phyloP scores from a whole-genome alignment of 2,329 filamentous ascomycete genomes.

The Cryphonectria naterciae region DNA sequence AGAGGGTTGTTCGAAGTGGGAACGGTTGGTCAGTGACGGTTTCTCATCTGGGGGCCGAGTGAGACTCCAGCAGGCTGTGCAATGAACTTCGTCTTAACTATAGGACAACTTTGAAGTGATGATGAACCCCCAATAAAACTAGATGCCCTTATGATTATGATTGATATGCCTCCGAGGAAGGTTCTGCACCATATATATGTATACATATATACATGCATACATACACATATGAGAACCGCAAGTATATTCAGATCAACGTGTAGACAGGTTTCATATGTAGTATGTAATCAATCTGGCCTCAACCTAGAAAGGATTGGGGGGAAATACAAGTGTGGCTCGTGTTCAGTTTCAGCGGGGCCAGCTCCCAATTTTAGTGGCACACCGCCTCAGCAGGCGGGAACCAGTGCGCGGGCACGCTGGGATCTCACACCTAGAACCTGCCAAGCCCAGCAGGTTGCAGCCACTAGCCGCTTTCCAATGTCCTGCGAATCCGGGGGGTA shows the following conservation, averaged over 20 bases:
- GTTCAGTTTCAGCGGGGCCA: constrained; percentile 2
- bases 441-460: constrained; percentile 3
- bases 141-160: neutral
- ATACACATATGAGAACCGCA: neutral
- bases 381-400: constrained; percentile 6
- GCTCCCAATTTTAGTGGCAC: constrained; percentile 10
- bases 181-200: neutral
- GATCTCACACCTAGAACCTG: neutral
- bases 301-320: neutral
- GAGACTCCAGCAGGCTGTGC: neutral
- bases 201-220: neutral
- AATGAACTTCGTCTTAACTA: neutral
- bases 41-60: neutral
- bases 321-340: neutral
- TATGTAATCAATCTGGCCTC: neutral
- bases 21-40: neutral
- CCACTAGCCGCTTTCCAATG: constrained; percentile 4
- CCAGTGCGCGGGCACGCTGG: neutral
- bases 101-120: neutral
- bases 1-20: neutral
- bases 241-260: neutral
- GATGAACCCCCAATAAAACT: neutral
- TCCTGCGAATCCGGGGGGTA: constrained; percentile 3
- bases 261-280: neutral
- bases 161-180: neutral